These are phyloP conservation scores for Paracamarosporium sp. DNA, from an alignment of 2,329 filamentous ascomycete species.

Conservation along the genomic window DNA sequence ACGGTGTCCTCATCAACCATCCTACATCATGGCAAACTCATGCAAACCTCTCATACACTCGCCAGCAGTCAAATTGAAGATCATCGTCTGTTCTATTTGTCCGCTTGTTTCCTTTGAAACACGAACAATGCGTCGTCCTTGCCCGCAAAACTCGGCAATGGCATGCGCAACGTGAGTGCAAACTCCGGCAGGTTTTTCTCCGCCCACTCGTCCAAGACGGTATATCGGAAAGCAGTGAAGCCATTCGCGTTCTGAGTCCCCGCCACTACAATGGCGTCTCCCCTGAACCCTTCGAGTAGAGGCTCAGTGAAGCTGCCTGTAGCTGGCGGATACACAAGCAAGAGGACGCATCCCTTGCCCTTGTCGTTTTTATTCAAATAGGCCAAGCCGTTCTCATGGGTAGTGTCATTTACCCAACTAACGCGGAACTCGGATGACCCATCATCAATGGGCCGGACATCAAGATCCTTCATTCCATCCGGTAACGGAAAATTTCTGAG, in stretches of 20 bases:
- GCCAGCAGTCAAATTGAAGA: too few relatives aligned
- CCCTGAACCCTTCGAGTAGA: conserved; percentile 66
- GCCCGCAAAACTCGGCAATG: conserved; percentile 75
- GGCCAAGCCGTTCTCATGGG: conserved; percentile 64
- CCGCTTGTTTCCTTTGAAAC: conserved; percentile 53
- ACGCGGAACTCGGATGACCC: conserved; percentile 72
- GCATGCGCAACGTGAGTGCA: conserved; percentile 67
- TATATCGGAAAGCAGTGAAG: conserved; percentile 71
- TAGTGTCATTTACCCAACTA: conserved; percentile 72
- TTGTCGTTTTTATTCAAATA: conserved; percentile 59
- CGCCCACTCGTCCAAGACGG: conserved; percentile 73
- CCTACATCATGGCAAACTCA: too few relatives aligned
- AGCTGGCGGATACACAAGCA: conserved; percentile 77
- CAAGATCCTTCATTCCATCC: conserved; percentile 60
- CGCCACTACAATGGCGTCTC: conserved; percentile 72
- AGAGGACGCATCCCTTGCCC: conserved; percentile 64
- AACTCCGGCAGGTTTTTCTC: conserved; percentile 63
- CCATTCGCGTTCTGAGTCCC: conserved; percentile 78
- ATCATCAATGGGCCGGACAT: conserved; percentile 69
- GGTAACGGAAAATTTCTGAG: conserved; percentile 71
- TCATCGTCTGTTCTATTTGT: neutral
- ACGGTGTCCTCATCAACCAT: too few relatives aligned
- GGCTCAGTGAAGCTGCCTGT: conserved; percentile 70
- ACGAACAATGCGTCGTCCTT: conserved; percentile 79
- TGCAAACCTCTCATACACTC: too few relatives aligned